Conservation (phyloP, 139 green algal species). For the Pseudopediastrum boryanum region DNA sequence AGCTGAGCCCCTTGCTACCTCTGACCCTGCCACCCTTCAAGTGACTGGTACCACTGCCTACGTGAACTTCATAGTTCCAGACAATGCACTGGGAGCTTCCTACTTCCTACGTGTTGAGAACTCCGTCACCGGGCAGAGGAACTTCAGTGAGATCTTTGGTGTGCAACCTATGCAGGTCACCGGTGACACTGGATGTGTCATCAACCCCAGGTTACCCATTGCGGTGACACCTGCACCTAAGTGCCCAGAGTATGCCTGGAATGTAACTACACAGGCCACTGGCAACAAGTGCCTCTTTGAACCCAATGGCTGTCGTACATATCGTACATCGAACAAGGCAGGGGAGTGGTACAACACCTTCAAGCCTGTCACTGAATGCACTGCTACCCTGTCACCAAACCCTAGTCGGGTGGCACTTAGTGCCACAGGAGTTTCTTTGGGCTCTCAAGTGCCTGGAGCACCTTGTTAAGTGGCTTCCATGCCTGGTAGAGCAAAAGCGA, state of each 20-base stretch:
- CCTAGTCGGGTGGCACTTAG: no score
- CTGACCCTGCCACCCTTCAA: background rate
- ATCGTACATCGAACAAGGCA: background rate
- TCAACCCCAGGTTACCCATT: background rate
- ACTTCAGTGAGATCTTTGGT: conserved; percentile 17
- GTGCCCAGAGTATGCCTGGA: background rate
- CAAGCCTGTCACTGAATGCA: background rate
- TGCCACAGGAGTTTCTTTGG: no score
- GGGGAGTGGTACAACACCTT: background rate
- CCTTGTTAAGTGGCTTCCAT: no score
- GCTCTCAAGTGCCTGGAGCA: no score
- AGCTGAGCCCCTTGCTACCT: background rate
- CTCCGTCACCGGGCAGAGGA: background rate
- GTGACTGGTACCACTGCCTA: background rate
- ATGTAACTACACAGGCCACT: background rate
- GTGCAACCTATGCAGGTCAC: background rate
- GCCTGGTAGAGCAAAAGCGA: no score
- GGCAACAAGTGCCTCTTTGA: background rate
- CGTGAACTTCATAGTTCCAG: background rate
- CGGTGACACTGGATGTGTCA: background rate
- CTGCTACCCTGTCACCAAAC: no score
- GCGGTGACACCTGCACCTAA: background rate
- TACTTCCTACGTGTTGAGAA: conserved; percentile 7
- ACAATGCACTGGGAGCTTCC: background rate
- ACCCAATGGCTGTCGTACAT: background rate